Base-by-base conservation (phyloP, 768 basidiomycete genomes). In the Holtermannia corniformis region DNA sequence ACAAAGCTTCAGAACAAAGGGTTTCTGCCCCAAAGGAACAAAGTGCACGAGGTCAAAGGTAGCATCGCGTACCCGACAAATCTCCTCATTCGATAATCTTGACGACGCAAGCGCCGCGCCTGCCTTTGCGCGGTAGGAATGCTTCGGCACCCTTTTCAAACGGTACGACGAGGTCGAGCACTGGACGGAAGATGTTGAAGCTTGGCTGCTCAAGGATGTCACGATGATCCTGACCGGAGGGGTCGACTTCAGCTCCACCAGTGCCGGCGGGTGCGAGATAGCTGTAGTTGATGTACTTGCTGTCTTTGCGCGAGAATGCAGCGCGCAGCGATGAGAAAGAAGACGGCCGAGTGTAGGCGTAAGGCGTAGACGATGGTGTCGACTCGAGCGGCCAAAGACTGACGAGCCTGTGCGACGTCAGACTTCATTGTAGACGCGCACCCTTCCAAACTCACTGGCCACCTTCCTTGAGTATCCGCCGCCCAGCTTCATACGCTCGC, bases 401-500 rank as follows among this genome's bases (percentile, higher is more conserved):
- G 42, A 86, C 87, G 68, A 90, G 88, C 5, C 62, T 63, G 49
- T 5, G 16, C 3, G n/a, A 48, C 2, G 3, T 3, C 68, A 87
- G 82, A 19, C 10, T 50, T 45, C 21, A 32, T 24, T 24, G 16
- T 11, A 3, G 75, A 58, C 16, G 23, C 32, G 37, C 16, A 28
- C 10, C 13, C 14, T 16, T 24, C 2, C n/a, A 44, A 27, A 68
- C 60, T 61, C 67, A 73, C 70, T 66, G 73, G 10, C 71, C 71
- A 50, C 67, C 62, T 70, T 67, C 60, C 48, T 88, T 75, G 28
- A 93, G 74, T 49, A 77, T 68, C 47, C 69, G 68, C 59, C 81
- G 80, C 2, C 83, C 79, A 3, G 82, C 84, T 58, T 86, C 83
- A 79, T 88, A 87, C 28, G 91, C 78, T 37, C 79, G 81, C 63